Evolutionary conservation across 108 stramenopile genomes (phyloP).

Genomic region (Skeletonema tropicum): DNA sequence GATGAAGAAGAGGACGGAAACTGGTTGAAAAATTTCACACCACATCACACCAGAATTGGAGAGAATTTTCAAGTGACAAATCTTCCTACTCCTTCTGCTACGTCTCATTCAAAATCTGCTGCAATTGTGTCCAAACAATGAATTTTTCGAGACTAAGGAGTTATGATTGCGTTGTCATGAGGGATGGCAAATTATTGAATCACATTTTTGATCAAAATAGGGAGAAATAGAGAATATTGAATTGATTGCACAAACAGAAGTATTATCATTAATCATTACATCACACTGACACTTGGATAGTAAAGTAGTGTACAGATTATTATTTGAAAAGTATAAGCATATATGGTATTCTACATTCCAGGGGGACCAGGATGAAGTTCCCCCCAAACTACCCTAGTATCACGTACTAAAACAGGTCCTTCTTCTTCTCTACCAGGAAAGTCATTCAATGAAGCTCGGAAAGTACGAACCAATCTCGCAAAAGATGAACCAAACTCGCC

Average conservation of each 20-base stretch:
- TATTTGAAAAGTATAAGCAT: no score
- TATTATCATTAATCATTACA: background rate
- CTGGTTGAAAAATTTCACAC: slow-evolving; percentile 29
- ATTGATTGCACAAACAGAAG: background rate
- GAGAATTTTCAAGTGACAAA: slow-evolving; percentile 30
- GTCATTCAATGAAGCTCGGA: slow-evolving; percentile 4
- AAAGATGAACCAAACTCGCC: slow-evolving; percentile 7
- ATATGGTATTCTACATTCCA: background rate
- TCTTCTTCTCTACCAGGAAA: slow-evolving; percentile 5
- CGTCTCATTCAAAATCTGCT: background rate
- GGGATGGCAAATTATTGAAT: no score
- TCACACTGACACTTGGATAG: no score
- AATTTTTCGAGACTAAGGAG: no score
- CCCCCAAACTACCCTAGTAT: slow-evolving; percentile 1
- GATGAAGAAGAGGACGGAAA: slow-evolving; percentile 14
- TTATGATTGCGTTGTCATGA: no score
- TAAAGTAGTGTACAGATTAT: no score
- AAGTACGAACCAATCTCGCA: slow-evolving; percentile 13
- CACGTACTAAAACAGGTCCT: background rate
- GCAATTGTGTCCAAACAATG: background rate
- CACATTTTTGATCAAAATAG: no score
- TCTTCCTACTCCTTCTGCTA: slow-evolving; percentile 23
- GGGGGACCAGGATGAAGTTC: background rate
- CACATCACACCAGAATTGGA: slow-evolving; percentile 35
- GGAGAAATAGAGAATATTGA: background rate